Conservation (phyloP, 805 yeast species). For the Candida multigemmis region DNA sequence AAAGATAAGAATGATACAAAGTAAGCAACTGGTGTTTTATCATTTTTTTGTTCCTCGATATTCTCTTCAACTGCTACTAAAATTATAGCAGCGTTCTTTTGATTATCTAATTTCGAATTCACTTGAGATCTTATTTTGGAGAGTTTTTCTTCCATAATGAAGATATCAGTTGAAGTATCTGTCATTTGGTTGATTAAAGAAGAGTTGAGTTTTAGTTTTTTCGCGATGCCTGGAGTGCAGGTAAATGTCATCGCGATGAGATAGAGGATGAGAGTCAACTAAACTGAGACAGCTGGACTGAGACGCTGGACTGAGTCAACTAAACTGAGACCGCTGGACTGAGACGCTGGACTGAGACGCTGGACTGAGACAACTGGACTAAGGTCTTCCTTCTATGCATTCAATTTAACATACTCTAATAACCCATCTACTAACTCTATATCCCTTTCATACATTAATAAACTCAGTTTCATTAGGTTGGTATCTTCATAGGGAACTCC, state of each 20-base stretch:
- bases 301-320: too few species aligned
- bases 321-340: too few species aligned
- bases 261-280: too few species aligned
- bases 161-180: conserved; percentile 18
- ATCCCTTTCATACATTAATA: conserved; percentile 13
- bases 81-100: conserved; percentile 75
- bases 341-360: too few species aligned
- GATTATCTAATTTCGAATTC: conserved; percentile 77
- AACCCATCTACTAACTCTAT: conserved; percentile 18
- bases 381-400: too few species aligned
- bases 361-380: too few species aligned
- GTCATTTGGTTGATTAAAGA: too few species aligned
- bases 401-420: conserved; percentile 17
- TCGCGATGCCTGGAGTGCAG: conserved; percentile 1
- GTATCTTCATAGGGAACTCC: conserved; percentile 5
- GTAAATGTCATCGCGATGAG: too few species aligned
- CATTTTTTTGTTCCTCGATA: conserved; percentile 55
- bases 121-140: conserved; percentile 63
- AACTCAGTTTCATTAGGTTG: conserved; percentile 3
- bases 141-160: conserved; percentile 56
- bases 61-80: conserved; percentile 88
- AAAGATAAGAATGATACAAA: conserved; percentile 77
- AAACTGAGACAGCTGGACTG: too few species aligned
- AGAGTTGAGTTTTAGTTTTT: too few species aligned
- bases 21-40: conserved; percentile 68